phyloP scores from a whole-genome alignment of 2,329 filamentous ascomycete genomes.

The Aspergillus hiratsukae region DNA sequence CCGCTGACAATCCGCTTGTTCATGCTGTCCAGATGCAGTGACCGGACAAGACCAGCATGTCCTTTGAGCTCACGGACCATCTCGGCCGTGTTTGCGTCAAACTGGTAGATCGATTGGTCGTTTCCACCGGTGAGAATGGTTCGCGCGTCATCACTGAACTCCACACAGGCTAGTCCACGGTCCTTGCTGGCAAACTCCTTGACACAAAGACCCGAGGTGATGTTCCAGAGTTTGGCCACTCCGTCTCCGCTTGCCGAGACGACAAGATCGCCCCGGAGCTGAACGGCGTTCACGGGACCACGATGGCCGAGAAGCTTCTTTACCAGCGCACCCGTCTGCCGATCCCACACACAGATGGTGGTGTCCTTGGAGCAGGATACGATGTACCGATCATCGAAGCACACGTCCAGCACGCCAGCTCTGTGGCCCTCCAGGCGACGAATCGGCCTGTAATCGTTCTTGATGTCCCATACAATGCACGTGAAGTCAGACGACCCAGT shows the following conservation, averaged over 20 bases:
- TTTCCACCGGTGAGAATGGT: constrained; percentile 93
- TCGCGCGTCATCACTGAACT: constrained; percentile 92
- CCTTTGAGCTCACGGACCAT: constrained; percentile 76
- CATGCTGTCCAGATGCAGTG: constrained; percentile 81
- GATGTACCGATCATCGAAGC: constrained; percentile 87
- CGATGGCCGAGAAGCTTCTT: constrained; percentile 79
- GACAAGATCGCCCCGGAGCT: constrained; percentile 86
- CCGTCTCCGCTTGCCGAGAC: constrained; percentile 94
- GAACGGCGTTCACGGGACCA: constrained; percentile 93
- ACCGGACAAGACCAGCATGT: constrained; percentile 81
- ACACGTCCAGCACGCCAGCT: constrained; percentile 87
- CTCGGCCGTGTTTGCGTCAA: constrained; percentile 86
- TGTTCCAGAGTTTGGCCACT: constrained; percentile 90
- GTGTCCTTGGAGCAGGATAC: constrained; percentile 96
- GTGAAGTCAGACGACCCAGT: constrained; percentile 90
- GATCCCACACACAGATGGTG: constrained; percentile 91
- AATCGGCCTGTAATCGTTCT: constrained; percentile 72
- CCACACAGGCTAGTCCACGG: constrained; percentile 89
- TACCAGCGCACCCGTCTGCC: constrained; percentile 68
- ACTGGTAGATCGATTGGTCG: constrained; percentile 92
- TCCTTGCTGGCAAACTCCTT: constrained; percentile 88
- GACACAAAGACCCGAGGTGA: constrained; percentile 80
- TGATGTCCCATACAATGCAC: constrained; percentile 87
- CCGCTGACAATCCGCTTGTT: constrained; percentile 85
- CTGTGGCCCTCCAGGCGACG: constrained; percentile 72